Evolutionary conservation across 495 filamentous ascomycete genomes (phyloP), one percentile per base, ranked within the genome.

Genomic region (Podospora pseudocomata): DNA sequence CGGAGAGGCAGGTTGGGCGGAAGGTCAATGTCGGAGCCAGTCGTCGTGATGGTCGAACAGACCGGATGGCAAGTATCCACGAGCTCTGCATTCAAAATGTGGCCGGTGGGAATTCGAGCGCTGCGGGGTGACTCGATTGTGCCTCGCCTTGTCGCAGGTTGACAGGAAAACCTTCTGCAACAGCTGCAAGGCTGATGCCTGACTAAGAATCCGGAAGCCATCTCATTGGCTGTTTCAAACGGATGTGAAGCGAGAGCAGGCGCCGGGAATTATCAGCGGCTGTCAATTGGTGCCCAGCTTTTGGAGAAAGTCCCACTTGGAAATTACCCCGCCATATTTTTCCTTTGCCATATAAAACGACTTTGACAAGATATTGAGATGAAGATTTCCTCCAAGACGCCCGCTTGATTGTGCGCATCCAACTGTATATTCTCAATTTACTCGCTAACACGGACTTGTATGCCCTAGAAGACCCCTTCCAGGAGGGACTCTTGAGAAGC

Each of bases 121-220:
- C 65, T 69, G 61, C 61, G 70, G 73, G 70, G 67, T 73, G 73
- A 75, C 71, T 75, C 73, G 71, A 73, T 73, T 67, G 68, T 70
- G 62, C 66, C 67, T 71, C 63, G 61, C 67, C 64, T 28, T 65
- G 53, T 54, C 30, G 68, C 65, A 60, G 64, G 64, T 60, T 58
- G 55, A 49, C 13, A 66, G 73, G 66, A 70, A 75, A 75, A 73
- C 67, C 66, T 66, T 28, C 27, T 63, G 61, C 61, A 65, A 54
- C 39, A 60, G 70, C 66, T 66, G 70, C 70, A 71, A 71, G 70
- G 70, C 70, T 71, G 70, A 64, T 18, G 30, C 59, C 9, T 60
- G 44, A 19, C 60, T 49, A 30, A 58, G 23, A 59, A 3, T 15
- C 28, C 28, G 27, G 44, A 19, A 18, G 9, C 26, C 2, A 44